A percentile compares a stretch with the other conserved stretches of the same genome.
Conservation (phyloP, 129 eudicot species). For the Arctium minus region DNA sequence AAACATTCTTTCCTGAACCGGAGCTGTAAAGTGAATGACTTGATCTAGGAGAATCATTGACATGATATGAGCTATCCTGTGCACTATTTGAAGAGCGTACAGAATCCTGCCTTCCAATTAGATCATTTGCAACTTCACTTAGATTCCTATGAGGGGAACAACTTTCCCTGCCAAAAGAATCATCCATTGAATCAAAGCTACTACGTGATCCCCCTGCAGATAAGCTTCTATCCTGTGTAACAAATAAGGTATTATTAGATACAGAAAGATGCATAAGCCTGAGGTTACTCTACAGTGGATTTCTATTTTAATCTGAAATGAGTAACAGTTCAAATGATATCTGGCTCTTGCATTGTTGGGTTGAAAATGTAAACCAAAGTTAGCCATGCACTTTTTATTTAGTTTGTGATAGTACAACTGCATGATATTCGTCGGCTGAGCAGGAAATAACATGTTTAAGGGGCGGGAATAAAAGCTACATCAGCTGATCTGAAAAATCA, state of each 20-base stretch:
- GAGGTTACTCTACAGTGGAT: not conserved
- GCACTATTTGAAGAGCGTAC: constrained; percentile 37
- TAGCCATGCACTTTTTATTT: not conserved
- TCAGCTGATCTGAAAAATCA: not conserved
- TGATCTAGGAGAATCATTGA: constrained; percentile 37
- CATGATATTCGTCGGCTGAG: not conserved
- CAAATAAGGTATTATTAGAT: constrained; percentile 22
- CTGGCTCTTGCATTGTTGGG: not conserved
- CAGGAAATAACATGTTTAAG: not conserved
- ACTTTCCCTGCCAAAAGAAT: constrained; percentile 49
- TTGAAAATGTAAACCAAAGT: not conserved
- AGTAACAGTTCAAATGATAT: not conserved
- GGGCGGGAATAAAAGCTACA: not conserved
- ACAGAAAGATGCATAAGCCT: not conserved
- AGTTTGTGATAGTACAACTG: not conserved
- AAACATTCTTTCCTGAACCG: constrained; percentile 33
- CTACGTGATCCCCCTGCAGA: constrained; percentile 49
- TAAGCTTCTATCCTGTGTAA: constrained; percentile 59
- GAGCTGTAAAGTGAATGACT: constrained; percentile 27
- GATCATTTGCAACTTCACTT: constrained; percentile 28
- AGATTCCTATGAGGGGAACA: constrained; percentile 41
- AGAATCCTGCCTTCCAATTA: constrained; percentile 50
- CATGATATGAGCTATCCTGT: constrained; percentile 38
- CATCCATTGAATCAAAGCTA: constrained; percentile 64
- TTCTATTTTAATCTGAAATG: not conserved